Evolutionary conservation across 192 early-diverging fungal genomes (phyloP), one percentile per base, ranked within the genome.

Genomic region (Coemansia sp.): DNA sequence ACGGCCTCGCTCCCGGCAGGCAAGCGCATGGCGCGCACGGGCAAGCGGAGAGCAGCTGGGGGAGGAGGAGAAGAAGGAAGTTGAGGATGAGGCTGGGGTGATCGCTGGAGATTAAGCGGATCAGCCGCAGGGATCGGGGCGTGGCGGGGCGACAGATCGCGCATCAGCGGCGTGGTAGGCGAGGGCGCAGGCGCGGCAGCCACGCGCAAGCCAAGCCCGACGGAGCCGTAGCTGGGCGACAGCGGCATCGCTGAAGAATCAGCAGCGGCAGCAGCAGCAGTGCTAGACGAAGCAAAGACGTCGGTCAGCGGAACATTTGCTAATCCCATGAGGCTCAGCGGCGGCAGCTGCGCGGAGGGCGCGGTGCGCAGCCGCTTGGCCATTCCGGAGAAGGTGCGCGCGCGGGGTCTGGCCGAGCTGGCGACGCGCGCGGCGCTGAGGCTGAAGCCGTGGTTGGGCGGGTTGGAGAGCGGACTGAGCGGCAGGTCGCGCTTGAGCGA

Each of bases 401-500:
- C 68, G 0, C 77, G 60, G 0, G 77, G 77, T 3, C 76, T 44
- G 4, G 37, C 26, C 9, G 15, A 41, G 21, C 64, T 61, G 23
- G 47, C 44, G 18, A 8, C 41, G 0, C n/a, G 56, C 3, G 60
- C 37, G 44, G 41, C 38, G 7, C 32, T 32, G 1, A 12, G 52
- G 40, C 26, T 56, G 64, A 23, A 41, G 56, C 42, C 61, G 5
- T n/a, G 12, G 59, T 57, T 26, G 4, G 32, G 41, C 0, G 43
- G 15, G 2, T 44, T 41, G 9, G 50, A 19, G 5, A 52, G 40
- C 1, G 72, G 72, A 44, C 69, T 72, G 5, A 68, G 59, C 40
- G 73, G 72, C 45, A 72, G 56, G 7, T 81, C 79, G 44, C 79
- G 79, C 61, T 81, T 81, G 18, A 72, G 56, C 5, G 71, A 69